These are phyloP conservation scores for Aspergillus costaricaensis DNA, from an alignment of 2,329 filamentous ascomycete species.

Conservation along the genomic window DNA sequence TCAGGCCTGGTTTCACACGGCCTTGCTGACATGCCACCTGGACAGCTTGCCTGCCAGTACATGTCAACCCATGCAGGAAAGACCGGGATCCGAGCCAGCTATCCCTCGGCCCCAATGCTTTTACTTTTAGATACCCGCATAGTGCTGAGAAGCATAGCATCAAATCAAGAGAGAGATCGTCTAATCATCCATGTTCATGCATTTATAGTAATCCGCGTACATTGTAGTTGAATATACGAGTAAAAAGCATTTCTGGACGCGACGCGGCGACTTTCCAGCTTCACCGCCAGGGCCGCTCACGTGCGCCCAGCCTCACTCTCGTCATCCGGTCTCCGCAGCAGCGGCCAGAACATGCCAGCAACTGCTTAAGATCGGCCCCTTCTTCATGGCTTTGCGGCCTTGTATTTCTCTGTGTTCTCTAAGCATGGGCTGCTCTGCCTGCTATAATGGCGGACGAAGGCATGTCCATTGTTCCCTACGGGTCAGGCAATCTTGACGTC, in stretches of 20 bases:
- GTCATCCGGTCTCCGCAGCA: conserved; percentile 12
- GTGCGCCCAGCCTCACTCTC: conserved; percentile 20
- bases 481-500: conserved; percentile 45
- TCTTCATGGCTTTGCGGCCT: conserved; percentile 5
- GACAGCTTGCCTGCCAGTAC: conserved; percentile 6
- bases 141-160: conserved; percentile 11
- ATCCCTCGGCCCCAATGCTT: conserved; percentile 1
- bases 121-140: conserved; percentile 26
- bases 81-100: neutral
- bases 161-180: neutral
- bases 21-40: conserved; percentile 17
- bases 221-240: neutral
- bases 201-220: neutral
- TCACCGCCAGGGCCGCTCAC: conserved; percentile 25
- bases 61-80: conserved; percentile 7
- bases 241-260: no score
- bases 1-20: conserved; percentile 16
- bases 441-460: conserved; percentile 39
- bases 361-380: conserved; percentile 3
- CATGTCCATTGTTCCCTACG: conserved; percentile 48
- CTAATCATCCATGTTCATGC: neutral
- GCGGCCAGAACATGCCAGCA: conserved; percentile 6
- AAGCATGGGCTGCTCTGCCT: conserved; percentile 18
- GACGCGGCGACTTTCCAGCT: conserved; percentile 2
- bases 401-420: conserved; percentile 10